Evolutionary conservation across 1,284 basidiomycete species (phyloP), one percentile per base, ranked within the genome.

Genomic region (Caloboletus inedulis): DNA sequence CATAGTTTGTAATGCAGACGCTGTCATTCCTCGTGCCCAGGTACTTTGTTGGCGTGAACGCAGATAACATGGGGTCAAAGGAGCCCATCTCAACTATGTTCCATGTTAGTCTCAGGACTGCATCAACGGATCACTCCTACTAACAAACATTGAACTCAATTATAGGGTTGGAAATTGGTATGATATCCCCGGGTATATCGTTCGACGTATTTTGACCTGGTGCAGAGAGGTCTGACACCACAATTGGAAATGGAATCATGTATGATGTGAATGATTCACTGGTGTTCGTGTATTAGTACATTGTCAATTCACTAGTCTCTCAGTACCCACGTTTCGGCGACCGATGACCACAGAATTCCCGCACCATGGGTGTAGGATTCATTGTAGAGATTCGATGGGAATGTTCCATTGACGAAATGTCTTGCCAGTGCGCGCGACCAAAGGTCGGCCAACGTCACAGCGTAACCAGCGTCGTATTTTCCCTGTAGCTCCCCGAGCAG

Each of bases 1-100:
- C 79, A 59, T 76, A 82, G n/a, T 72, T 73, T 1, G 73, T 74
- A 2, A 74, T 68, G 50, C 81, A 83, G 4, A 71, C 31, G 21
- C 68, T 71, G 9, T 62, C 59, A 51, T 77, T 77, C 6, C 65
- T 69, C 16, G 76, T 76, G n/a, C 76, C 77, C 16, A 79, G 56
- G 51, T 72, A 69, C 51, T 70, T 63, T 34, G 71, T 75, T 0
- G 74, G 75, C 7, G 68, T 69, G 54, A 77, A 78, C 0, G 77
- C 74, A 14, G 71, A 70, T 3, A 80, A 62, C 43, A 66, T 66
- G 21, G 76, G 74, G 50, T 80, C 78, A 54, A 65, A 80, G 4
- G 76, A 77, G 0, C 76, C 75, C 49, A 69, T 68, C 57, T 77
- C 76, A 48, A 62, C 74, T 77, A 48, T 40, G 44, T 43, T 49